phyloP scores from a whole-genome alignment of 805 yeast species.

The Yamadazyma phyllophila region DNA sequence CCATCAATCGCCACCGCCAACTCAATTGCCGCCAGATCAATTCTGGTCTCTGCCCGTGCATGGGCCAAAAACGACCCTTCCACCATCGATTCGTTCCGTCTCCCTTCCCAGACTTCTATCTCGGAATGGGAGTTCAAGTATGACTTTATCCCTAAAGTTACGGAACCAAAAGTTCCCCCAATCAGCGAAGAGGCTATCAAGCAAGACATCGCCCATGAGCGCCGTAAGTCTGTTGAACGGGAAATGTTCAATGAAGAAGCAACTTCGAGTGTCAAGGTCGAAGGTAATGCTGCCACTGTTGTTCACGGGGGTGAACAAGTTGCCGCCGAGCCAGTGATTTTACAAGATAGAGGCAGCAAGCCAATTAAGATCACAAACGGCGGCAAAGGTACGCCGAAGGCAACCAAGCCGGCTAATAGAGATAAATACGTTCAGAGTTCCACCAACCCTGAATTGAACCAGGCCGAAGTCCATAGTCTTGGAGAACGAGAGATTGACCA shows the following conservation, averaged over 20 bases:
- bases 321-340: constrained; percentile 34
- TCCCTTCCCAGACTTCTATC: constrained; percentile 47
- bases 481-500: constrained; percentile 37
- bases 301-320: constrained; percentile 44
- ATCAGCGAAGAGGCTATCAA: constrained; percentile 48
- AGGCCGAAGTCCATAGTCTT: constrained; percentile 33
- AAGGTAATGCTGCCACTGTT: constrained; percentile 41
- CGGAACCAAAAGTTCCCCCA: constrained; percentile 44
- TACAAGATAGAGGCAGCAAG: constrained; percentile 35
- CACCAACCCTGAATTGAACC: constrained; percentile 40
- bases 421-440: constrained; percentile 42
- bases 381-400: constrained; percentile 13
- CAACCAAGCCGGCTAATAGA: constrained; percentile 33
- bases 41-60: neutral
- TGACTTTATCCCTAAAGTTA: constrained; percentile 42
- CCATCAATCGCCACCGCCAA: constrained; percentile 5
- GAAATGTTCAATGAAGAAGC: constrained; percentile 36
- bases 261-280: constrained; percentile 39
- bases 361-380: constrained; percentile 32
- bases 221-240: constrained; percentile 34
- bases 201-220: constrained; percentile 46
- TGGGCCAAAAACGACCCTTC: constrained; percentile 56
- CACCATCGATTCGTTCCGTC: constrained; percentile 54
- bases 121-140: constrained; percentile 51
- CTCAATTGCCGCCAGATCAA: constrained; percentile 5